Evolutionary conservation across 2,329 filamentous ascomycete genomes (phyloP), one percentile per base, ranked within the genome.

Genomic region (Juglanconis oblonga): DNA sequence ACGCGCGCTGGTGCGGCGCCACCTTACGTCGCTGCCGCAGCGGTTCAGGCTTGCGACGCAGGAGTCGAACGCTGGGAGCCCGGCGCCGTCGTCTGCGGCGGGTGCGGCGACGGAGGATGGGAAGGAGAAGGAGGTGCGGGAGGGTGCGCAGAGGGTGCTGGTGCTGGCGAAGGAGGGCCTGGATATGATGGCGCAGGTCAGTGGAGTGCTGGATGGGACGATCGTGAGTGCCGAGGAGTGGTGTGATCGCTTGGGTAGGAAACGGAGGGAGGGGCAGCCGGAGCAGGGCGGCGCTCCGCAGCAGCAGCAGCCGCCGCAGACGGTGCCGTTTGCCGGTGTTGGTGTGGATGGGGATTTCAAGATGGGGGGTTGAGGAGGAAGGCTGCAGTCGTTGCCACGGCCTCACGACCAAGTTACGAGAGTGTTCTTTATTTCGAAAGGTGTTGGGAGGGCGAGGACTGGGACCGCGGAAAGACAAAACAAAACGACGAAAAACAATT

Each of bases 151-250:
- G 66, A 83, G 89, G 45, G 92, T 96, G 58, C 77, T 98, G 11
- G 86, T 95, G 1, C 85, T 98, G 55, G 94, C 94, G 6, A 90
- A 89, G 68, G 94, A 98, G 72, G 92, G 93, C 0, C 79, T 98
- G 13, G 92, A 97, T 67, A 97, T 98, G 89, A 92, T 98, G 82
- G 84, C 87, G 1, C 92, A 97, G 72, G 92, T 99, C 53, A 95
- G 88, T 45, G 87, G 88, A 5, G 91, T 97, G 2, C 83, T 98
- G 8, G 91, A 96, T 66, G 90, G 92, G 56, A 98, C 95, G 0
- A 89, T 98, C 56, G 84, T 90, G 58, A 95, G 90, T 67, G 95
- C 95, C 0, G 94, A 98, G 74, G 86, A 88, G 67, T 98, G 95
- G 95, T 91, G 94, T 65, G 89, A 93, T 61, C 81, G 87, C 24